Conservation (phyloP, 163 green algal genomes). For the Prototheca wickerhamii region DNA sequence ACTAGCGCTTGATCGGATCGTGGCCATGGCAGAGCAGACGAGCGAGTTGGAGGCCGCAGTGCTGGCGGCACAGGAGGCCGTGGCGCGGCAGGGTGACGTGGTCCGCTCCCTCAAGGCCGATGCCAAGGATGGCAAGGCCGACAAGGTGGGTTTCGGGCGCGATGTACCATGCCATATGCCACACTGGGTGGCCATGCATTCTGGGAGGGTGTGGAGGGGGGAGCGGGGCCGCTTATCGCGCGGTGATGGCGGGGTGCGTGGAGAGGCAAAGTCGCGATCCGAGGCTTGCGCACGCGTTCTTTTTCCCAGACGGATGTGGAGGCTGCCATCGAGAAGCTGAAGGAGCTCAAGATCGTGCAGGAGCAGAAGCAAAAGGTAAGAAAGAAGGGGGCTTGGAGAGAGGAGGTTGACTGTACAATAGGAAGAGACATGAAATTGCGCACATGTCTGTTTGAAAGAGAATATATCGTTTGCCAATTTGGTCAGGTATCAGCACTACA, state of each 20-base stretch:
- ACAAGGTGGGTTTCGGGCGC: slow-evolving; percentile 12
- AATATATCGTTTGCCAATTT: not conserved
- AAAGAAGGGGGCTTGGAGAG: not conserved
- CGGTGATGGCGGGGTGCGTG: not conserved
- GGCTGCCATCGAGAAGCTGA: slow-evolving; percentile 77
- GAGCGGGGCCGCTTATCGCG: not conserved
- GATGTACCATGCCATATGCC: no score
- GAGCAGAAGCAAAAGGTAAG: slow-evolving; percentile 59
- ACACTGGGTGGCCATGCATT: no score
- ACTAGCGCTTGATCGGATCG: not conserved
- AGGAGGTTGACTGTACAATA: not conserved
- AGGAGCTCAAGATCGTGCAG: slow-evolving; percentile 74
- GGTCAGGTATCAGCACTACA: not conserved
- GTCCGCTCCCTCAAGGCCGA: slow-evolving; percentile 83
- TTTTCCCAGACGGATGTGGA: slow-evolving; percentile 59
- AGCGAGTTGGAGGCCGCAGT: slow-evolving; percentile 39
- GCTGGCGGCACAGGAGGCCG: slow-evolving; percentile 52
- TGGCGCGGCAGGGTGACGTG: slow-evolving; percentile 73
- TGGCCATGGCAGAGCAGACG: not conserved
- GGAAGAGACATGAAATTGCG: not conserved
- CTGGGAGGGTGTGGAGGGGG: no score
- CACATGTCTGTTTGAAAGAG: not conserved
- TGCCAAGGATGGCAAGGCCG: slow-evolving; percentile 65
- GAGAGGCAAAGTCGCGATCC: not conserved
- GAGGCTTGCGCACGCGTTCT: not conserved